Percentiles rank a stretch among this genome's conserved stretches.
Evolutionary conservation across 2,329 filamentous ascomycete species (phyloP).

Genomic region (Zymoseptoria ardabiliae): DNA sequence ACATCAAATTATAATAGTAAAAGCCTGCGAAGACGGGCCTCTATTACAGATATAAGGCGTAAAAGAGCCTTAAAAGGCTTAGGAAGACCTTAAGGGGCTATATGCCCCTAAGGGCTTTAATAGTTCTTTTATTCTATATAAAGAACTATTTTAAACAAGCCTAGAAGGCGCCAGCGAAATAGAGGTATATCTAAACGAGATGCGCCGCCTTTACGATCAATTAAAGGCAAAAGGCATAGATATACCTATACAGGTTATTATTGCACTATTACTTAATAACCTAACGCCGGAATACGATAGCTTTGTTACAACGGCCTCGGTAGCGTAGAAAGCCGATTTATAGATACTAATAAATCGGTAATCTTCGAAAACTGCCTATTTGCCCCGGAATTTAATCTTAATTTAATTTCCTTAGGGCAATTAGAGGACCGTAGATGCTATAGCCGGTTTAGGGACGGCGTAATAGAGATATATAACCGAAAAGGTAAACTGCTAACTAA

Average conservation of each 20-base stretch:
- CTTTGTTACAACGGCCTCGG: background rate
- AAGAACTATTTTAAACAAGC: background rate
- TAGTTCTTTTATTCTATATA: background rate
- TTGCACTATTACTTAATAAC: too few species aligned
- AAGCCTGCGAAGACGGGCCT: too few species aligned
- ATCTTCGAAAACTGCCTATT: constrained; percentile 5
- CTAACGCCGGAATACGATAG: too few species aligned
- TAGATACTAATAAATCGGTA: constrained; percentile 1
- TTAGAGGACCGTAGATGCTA: constrained; percentile 1
- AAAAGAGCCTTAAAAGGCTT: background rate
- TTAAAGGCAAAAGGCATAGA: constrained; percentile 1
- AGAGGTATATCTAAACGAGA: background rate
- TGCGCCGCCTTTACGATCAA: background rate
- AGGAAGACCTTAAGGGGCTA: background rate
- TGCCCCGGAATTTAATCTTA: background rate
- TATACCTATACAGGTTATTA: background rate
- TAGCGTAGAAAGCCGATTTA: background rate
- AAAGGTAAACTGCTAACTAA: constrained; percentile 1
- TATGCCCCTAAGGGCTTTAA: constrained; percentile 3
- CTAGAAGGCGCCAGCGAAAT: background rate
- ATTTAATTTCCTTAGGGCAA: constrained; percentile 1
- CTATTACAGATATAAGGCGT: background rate
- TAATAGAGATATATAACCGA: constrained; percentile 2
- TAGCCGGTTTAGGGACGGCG: background rate
- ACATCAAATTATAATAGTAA: too few species aligned